Percentiles rank a stretch among this genome's conserved stretches.
These are phyloP conservation scores for Cladosporium oxysporum DNA, from an alignment of 2,329 filamentous ascomycete genomes.

Conservation along the genomic window DNA sequence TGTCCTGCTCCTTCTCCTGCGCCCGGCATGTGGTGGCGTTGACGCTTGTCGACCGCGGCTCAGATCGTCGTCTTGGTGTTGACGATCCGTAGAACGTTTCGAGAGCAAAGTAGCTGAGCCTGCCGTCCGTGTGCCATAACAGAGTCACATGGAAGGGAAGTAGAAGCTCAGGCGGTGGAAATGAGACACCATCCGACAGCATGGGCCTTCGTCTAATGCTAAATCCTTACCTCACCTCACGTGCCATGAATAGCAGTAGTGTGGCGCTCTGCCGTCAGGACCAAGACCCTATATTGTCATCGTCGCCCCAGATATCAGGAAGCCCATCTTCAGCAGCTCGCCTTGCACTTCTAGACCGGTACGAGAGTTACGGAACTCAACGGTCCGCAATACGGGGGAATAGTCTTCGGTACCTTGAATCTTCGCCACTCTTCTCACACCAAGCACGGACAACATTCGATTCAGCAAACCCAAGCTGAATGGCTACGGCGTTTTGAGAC, in stretches of 20 bases:
- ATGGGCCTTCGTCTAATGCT: slow-evolving; percentile 2
- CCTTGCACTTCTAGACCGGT: not conserved
- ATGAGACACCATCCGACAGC: not conserved
- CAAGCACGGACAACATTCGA: slow-evolving; percentile 16
- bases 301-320: not conserved
- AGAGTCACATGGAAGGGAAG: not conserved
- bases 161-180: not conserved
- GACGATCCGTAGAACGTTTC: not conserved
- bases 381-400: slow-evolving; percentile 15
- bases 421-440: slow-evolving; percentile 4
- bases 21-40: not conserved
- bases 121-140: not conserved
- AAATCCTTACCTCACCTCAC: slow-evolving; percentile 17
- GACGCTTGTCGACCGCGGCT: slow-evolving; percentile 1
- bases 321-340: slow-evolving; percentile 6
- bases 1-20: not conserved
- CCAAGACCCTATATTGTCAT: slow-evolving; percentile 3
- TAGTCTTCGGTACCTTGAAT: slow-evolving; percentile 14
- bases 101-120: not conserved
- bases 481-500: slow-evolving; percentile 1
- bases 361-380: slow-evolving; percentile 13
- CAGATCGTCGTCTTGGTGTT: not conserved
- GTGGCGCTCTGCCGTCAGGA: slow-evolving; percentile 10
- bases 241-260: slow-evolving; percentile 18
- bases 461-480: slow-evolving; percentile 13